Base-by-base conservation (phyloP, 2,329 filamentous ascomycete genomes). In the Apiospora phragmitis region DNA sequence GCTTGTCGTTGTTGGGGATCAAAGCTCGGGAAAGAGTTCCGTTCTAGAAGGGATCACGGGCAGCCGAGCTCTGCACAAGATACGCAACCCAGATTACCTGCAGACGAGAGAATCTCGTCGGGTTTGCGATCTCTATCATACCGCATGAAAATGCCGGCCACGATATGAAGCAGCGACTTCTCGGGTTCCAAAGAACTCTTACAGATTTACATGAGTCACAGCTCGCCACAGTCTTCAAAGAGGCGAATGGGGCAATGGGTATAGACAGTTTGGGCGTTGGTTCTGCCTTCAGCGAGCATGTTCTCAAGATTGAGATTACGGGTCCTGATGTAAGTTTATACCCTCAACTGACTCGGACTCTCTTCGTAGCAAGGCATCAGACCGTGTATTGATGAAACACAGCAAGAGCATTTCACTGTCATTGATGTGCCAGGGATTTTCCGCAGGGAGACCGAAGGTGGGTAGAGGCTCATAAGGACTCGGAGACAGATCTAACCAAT, bases 21-120 rank as follows among this genome's bases (percentile, higher is more conserved):
- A 96, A 78, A 95, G 92, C 0, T 94, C 93, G 59, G 94, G 94
- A 76, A 97, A 97, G 84, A 94, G 92, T 80, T 95, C 93, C 1
- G 92, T 96, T 24, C 84, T 96, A 41, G 93, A 96, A 78, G 94
- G 82, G 24, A 72, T 88, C 42, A 87, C 85, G 0, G 84, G 80
- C 75, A 0, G 79, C 80, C 0, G 83, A 80, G 0, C 81, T 87
- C 1, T 87, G 86, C 65, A 88, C 86, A 0, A 80, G 86, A 0
- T 85, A 86, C 62, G 85, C 82, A 0, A 88, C 86, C 0, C 83
- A 86, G 74, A 86, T 86, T 43, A 83, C 80, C 4, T 83, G 79
- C 70, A 79, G 83, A 1, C 83, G 85, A 0, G 81, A 84, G 6
- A 43, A 62, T 0, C 68, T 74, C 0, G 38, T 77, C n/a, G 80